These are phyloP conservation scores for Tolypocladium pustulatum DNA, from an alignment of 2,329 filamentous ascomycete species.

Conservation along the genomic window DNA sequence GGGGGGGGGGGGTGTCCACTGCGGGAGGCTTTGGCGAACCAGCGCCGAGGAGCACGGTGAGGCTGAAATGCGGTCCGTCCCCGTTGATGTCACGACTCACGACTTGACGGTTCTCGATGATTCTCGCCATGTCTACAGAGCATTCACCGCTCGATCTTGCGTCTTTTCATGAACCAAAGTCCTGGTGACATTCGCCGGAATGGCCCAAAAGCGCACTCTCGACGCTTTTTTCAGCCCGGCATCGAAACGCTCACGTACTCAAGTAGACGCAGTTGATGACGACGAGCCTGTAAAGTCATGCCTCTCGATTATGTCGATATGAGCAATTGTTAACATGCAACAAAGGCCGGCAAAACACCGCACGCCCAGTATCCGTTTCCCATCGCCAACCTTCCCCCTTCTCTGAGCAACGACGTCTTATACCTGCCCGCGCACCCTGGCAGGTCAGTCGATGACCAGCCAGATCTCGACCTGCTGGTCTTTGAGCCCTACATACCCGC, in stretches of 20 bases:
- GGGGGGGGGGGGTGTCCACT: too few relatives aligned
- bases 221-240: slow-evolving; percentile 51
- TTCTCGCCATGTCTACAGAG: background rate
- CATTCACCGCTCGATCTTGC: background rate
- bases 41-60: background rate
- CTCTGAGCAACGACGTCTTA: slow-evolving; percentile 26
- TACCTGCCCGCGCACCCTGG: slow-evolving; percentile 42
- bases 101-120: background rate
- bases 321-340: background rate
- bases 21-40: background rate
- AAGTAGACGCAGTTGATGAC: background rate
- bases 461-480: slow-evolving; percentile 63
- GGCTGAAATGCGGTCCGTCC: slow-evolving; percentile 1
- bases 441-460: slow-evolving; percentile 51
- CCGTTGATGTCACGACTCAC: slow-evolving; percentile 11
- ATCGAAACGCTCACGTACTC: slow-evolving; percentile 13
- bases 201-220: slow-evolving; percentile 40
- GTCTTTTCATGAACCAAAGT: background rate
- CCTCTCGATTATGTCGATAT: too few relatives aligned
- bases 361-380: slow-evolving; percentile 41
- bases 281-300: slow-evolving; percentile 1
- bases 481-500: slow-evolving; percentile 62
- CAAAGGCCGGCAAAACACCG: slow-evolving; percentile 10
- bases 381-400: slow-evolving; percentile 31
- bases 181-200: background rate